Conservation (phyloP, 2,329 filamentous ascomycete genomes). For the Beauveria rudraprayagi region DNA sequence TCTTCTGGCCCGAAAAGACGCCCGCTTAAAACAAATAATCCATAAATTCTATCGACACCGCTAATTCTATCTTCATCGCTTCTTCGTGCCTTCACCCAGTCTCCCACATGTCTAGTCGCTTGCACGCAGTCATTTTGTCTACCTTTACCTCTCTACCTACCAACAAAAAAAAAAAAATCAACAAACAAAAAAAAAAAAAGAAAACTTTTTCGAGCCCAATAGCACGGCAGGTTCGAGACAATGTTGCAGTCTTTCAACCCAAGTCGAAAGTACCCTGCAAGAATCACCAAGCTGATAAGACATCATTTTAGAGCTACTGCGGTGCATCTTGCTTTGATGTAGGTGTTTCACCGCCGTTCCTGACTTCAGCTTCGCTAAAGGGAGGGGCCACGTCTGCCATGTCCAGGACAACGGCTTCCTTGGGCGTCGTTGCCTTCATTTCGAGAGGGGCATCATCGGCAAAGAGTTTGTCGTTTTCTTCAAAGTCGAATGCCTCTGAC, state of each 20-base stretch:
- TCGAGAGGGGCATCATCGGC: conserved; percentile 41
- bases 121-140: neutral
- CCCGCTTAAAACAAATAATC: too few relatives aligned
- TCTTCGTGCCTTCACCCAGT: neutral
- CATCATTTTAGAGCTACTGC: neutral
- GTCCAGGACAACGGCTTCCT: conserved; percentile 15
- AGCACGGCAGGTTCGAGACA: neutral
- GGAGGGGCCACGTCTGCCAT: neutral
- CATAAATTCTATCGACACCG: neutral
- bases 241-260: neutral
- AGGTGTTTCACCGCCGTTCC: neutral
- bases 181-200: neutral
- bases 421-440: conserved; percentile 32
- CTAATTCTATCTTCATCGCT: neutral
- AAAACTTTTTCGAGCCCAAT: neutral
- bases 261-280: neutral
- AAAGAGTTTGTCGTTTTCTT: conserved; percentile 45
- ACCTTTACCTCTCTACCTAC: neutral
- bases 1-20: too few relatives aligned
- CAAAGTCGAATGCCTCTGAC: conserved; percentile 54
- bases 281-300: neutral
- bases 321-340: neutral
- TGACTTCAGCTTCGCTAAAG: neutral
- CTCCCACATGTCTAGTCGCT: neutral
- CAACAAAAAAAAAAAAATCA: neutral